Conservation (phyloP, 2,329 filamentous ascomycete species). For the Fusarium multiceps region DNA sequence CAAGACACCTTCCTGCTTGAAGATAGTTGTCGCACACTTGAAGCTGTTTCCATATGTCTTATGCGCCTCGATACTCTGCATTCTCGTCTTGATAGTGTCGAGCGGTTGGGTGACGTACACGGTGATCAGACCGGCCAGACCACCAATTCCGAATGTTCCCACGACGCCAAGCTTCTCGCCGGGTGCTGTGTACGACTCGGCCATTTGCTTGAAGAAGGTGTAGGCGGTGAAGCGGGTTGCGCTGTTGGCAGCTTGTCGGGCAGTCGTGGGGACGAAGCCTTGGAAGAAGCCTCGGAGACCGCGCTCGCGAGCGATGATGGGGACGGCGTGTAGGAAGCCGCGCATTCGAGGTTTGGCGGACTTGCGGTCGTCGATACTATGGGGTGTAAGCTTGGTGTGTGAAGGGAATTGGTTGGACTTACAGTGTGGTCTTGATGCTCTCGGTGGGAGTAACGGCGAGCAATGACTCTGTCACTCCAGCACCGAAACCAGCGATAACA, state of each 20-base stretch:
- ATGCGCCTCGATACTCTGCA: slow-evolving; percentile 94
- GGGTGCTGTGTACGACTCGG: slow-evolving; percentile 89
- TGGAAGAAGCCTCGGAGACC: slow-evolving; percentile 95
- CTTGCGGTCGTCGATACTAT: slow-evolving; percentile 94
- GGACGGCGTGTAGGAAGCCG: slow-evolving; percentile 91
- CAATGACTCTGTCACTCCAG: slow-evolving; percentile 92
- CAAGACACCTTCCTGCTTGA: slow-evolving; percentile 86
- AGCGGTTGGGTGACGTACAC: slow-evolving; percentile 81
- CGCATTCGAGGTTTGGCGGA: slow-evolving; percentile 84
- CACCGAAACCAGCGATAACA: slow-evolving; percentile 92
- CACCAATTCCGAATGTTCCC: slow-evolving; percentile 92
- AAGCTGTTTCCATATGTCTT: slow-evolving; percentile 87
- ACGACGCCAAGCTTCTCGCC: slow-evolving; percentile 92
- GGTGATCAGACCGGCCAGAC: slow-evolving; percentile 88
- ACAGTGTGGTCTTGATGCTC: slow-evolving; percentile 97
- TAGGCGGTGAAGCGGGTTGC: slow-evolving; percentile 92
- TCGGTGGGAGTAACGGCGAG: slow-evolving; percentile 96
- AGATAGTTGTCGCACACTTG: slow-evolving; percentile 83
- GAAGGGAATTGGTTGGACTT: slow-evolving; percentile 4
- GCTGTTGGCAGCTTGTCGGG: slow-evolving; percentile 92
- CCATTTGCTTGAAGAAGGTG: slow-evolving; percentile 89
- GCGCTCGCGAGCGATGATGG: slow-evolving; percentile 87
- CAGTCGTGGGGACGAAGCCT: slow-evolving; percentile 94
- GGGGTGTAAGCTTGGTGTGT: neutral
- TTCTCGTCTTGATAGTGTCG: slow-evolving; percentile 95